Percentiles rank a stretch among this genome's conserved stretches.
phyloP scores from a whole-genome alignment of 2,329 filamentous ascomycete species.

The Fusarium sp. region DNA sequence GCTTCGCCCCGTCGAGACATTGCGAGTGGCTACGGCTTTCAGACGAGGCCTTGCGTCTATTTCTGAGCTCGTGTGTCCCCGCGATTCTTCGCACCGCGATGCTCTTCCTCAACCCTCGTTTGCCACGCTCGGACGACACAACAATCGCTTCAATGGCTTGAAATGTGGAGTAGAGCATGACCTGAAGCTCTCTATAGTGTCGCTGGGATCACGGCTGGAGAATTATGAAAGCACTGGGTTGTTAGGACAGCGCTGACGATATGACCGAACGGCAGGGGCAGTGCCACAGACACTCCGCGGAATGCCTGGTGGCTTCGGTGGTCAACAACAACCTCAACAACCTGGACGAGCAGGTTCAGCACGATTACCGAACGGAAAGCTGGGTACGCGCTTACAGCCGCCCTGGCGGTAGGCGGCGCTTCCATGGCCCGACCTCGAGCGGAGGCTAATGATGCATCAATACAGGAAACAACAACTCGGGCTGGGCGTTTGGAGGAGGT shows the following conservation, averaged over 20 bases:
- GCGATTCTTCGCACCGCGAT: constrained; percentile 23
- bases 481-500: constrained; percentile 73
- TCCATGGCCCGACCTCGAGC: constrained; percentile 3
- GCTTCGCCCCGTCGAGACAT: constrained; percentile 28
- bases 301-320: constrained; percentile 70
- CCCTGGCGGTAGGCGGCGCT: background rate
- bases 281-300: constrained; percentile 73
- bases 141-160: constrained; percentile 31
- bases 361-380: constrained; percentile 74
- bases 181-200: constrained; percentile 7
- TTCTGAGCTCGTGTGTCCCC: constrained; percentile 24
- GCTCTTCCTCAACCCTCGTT: constrained; percentile 29
- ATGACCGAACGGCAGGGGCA: constrained; percentile 58
- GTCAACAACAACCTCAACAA: constrained; percentile 69
- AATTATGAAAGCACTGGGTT: constrained; percentile 23
- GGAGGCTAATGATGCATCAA: constrained; percentile 41
- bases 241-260: constrained; percentile 46
- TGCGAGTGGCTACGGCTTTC: background rate
- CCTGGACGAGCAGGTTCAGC: constrained; percentile 65
- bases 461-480: constrained; percentile 63
- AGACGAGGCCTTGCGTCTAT: constrained; percentile 28
- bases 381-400: constrained; percentile 58
- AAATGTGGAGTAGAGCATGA: constrained; percentile 8
- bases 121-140: constrained; percentile 25
- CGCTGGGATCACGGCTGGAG: constrained; percentile 12